A percentile compares a stretch with the other conserved stretches of the same genome.
Evolutionary conservation across 331 rosid species (phyloP).

Genomic region (Quercus tomentella): DNA sequence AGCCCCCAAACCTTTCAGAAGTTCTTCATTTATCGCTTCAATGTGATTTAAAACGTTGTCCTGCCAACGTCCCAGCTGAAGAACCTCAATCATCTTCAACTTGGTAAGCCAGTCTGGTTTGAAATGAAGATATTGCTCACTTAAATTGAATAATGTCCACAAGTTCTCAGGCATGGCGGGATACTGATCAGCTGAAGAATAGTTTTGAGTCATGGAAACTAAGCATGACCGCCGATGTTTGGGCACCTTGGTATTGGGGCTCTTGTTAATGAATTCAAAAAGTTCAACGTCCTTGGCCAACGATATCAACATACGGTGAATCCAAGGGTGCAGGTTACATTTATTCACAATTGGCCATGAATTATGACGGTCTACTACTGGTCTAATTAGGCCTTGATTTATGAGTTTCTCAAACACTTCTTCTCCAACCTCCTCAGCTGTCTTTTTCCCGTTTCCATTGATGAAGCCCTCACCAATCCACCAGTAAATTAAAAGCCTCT

Average conservation of each 20-base stretch:
- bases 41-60: slow-evolving; percentile 9
- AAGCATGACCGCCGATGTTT: not conserved
- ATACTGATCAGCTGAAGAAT: too few relatives aligned
- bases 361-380: not conserved
- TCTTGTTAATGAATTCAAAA: not conserved
- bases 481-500: not conserved
- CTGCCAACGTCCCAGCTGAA: slow-evolving; percentile 31
- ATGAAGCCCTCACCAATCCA: slow-evolving; percentile 9
- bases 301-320: not conserved
- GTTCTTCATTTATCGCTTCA: not conserved
- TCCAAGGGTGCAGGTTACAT: not conserved
- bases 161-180: not conserved
- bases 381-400: not conserved
- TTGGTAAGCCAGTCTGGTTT: not conserved
- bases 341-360: not conserved
- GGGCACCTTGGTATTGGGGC: too few relatives aligned
- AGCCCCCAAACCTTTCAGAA: not conserved
- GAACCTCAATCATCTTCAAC: slow-evolving; percentile 20
- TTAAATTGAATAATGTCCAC: not conserved
- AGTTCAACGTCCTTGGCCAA: not conserved
- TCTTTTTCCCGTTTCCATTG: not conserved
- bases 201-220: not conserved
- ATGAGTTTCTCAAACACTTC: not conserved
- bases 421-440: not conserved
- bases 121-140: not conserved